Percentiles rank a stretch among this genome's conserved stretches.
These are phyloP conservation scores for Withania somnifera DNA, from an alignment of 305 asterid genomes.

Conservation along the genomic window DNA sequence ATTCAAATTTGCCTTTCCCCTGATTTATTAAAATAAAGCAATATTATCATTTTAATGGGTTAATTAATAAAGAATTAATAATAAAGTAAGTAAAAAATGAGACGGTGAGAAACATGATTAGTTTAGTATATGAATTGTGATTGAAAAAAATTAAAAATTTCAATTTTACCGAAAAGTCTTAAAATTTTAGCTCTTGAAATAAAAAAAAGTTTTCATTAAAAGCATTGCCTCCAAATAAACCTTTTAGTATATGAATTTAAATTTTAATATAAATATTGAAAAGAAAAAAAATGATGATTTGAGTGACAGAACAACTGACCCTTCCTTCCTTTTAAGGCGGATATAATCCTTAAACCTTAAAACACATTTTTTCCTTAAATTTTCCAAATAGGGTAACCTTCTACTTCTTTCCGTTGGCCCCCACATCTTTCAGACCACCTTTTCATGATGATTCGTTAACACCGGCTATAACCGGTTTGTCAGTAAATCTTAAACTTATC, in stretches of 20 bases:
- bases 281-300: not conserved
- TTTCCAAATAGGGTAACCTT: not conserved
- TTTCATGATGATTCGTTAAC: not conserved
- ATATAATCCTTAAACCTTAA: not conserved
- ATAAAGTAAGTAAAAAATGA: not conserved
- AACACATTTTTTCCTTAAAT: not conserved
- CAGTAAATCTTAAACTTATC: too few species aligned
- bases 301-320: not conserved
- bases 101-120: too few species aligned
- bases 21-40: not conserved
- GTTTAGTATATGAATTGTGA: too few species aligned
- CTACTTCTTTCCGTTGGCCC: not conserved
- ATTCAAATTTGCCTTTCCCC: not conserved
- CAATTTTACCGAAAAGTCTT: too few species aligned
- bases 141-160: too few species aligned
- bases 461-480: constrained; percentile 3
- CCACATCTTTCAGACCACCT: not conserved
- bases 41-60: not conserved
- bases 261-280: not conserved
- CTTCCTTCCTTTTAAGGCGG: not conserved
- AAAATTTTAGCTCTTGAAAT: too few species aligned
- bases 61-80: not conserved
- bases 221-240: too few species aligned
- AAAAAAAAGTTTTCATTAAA: too few species aligned
- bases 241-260: too few species aligned